A percentile compares a stretch with the other conserved stretches of the same genome.
Conservation (phyloP, 331 rosid species). For the Malus hybrid region DNA sequence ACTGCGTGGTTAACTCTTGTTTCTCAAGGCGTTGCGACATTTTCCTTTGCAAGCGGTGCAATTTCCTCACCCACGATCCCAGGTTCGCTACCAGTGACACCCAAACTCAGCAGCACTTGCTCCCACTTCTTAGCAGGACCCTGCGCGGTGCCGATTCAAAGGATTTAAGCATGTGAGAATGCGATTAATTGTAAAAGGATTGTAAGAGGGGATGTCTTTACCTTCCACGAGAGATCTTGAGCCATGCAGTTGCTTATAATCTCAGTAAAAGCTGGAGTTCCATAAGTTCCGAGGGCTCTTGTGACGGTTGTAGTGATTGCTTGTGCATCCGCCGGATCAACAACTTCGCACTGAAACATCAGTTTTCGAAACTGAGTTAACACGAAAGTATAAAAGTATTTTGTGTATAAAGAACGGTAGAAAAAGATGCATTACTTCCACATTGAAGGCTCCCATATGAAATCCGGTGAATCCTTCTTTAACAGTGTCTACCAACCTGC, state of each 20-base stretch:
- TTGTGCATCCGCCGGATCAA: slow-evolving; percentile 52
- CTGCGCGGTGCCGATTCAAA: slow-evolving; percentile 10
- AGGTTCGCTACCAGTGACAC: slow-evolving; percentile 44
- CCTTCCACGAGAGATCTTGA: slow-evolving; percentile 80
- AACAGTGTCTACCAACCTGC: slow-evolving; percentile 73
- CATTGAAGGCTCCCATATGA: slow-evolving; percentile 75
- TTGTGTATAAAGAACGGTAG: not conserved
- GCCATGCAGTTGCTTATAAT: slow-evolving; percentile 62
- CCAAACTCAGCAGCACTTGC: slow-evolving; percentile 47
- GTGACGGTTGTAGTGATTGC: slow-evolving; percentile 43
- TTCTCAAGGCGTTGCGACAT: slow-evolving; percentile 48
- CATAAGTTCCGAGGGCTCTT: slow-evolving; percentile 38
- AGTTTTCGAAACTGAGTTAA: not conserved
- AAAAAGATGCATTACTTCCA: slow-evolving; percentile 40
- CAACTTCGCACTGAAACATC: slow-evolving; percentile 50
- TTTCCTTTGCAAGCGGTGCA: slow-evolving; percentile 65
- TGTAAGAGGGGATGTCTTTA: not conserved
- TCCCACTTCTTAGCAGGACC: slow-evolving; percentile 81
- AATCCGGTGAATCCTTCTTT: slow-evolving; percentile 77
- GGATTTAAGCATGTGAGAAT: not conserved
- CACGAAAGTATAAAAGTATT: not conserved
- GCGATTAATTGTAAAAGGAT: not conserved
- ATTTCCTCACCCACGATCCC: slow-evolving; percentile 65
- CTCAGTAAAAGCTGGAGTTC: slow-evolving; percentile 51
- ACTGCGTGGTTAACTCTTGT: not conserved